These are phyloP conservation scores for Picochlorum sp. DNA, from an alignment of 139 green algal genomes.

Conservation along the genomic window DNA sequence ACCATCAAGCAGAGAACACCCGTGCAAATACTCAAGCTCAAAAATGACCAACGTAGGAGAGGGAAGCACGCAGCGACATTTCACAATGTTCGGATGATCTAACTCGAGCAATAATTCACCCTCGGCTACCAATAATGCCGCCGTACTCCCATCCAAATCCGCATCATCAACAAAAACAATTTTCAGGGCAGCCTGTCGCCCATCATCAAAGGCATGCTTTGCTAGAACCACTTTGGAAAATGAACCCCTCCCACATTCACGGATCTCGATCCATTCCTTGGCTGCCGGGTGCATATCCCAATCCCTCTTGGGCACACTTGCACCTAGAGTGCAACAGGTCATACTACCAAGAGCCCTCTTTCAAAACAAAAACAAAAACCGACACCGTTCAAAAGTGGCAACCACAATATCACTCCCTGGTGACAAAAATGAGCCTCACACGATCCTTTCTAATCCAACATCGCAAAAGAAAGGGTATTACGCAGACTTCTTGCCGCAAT, in stretches of 20 bases:
- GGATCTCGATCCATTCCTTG: constrained; percentile 35
- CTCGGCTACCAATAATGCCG: constrained; percentile 20
- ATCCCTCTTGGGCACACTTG: not conserved
- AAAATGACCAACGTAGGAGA: constrained; percentile 32
- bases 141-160: not conserved
- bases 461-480: too few relatives aligned
- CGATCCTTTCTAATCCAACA: too few relatives aligned
- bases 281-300: constrained; percentile 32
- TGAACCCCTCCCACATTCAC: constrained; percentile 39
- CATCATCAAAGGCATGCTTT: constrained; percentile 12
- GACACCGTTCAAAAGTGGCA: too few relatives aligned
- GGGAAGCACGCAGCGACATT: constrained; percentile 36
- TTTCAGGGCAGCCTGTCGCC: constrained; percentile 35
- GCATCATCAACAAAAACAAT: constrained; percentile 22
- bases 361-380: too few relatives aligned
- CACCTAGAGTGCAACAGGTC: not conserved
- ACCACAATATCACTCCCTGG: too few relatives aligned
- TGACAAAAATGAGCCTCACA: too few relatives aligned
- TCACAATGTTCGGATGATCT: constrained; percentile 68
- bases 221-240: constrained; percentile 43
- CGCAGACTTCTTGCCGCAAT: too few relatives aligned
- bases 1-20: constrained; percentile 33
- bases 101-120: constrained; percentile 49
- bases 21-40: constrained; percentile 41
- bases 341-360: too few relatives aligned